Conservation (phyloP, 129 eudicot genomes). For the Arctium lappa region DNA sequence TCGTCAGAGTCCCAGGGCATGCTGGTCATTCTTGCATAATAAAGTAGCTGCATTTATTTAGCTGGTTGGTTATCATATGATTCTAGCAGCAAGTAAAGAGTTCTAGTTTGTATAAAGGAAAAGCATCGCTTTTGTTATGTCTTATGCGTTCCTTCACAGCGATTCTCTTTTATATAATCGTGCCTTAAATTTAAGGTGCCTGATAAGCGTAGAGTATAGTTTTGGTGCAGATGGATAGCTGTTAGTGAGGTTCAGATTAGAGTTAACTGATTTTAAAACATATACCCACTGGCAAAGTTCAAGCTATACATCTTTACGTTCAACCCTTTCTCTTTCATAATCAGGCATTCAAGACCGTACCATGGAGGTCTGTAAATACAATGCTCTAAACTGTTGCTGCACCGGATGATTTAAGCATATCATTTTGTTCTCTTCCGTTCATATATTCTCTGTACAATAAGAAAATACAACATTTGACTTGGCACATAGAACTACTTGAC, state of each 20-base stretch:
- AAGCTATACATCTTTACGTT: not conserved
- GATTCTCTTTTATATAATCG: not conserved
- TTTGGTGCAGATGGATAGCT: conserved; percentile 2
- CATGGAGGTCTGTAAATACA: not conserved
- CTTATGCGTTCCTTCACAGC: not conserved
- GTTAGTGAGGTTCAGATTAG: not conserved
- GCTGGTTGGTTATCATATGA: not conserved
- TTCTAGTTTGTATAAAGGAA: conserved; percentile 4
- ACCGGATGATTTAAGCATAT: not conserved
- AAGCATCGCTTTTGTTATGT: not conserved
- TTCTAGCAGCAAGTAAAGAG: not conserved
- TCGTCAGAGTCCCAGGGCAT: not conserved
- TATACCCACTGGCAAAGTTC: not conserved
- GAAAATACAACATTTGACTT: not conserved
- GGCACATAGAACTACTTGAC: not conserved
- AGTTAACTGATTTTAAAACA: conserved; percentile 5
- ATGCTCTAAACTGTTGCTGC: not conserved
- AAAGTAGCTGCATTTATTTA: not conserved
- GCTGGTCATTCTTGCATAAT: not conserved
- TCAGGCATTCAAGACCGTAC: not conserved
- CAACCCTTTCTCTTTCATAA: not conserved
- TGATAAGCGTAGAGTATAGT: not conserved
- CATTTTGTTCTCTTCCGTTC: not conserved
- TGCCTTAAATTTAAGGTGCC: not conserved
- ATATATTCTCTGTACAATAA: not conserved